These are phyloP conservation scores for Echium plantagineum DNA, from an alignment of 257 asterid genomes.

Conservation along the genomic window DNA sequence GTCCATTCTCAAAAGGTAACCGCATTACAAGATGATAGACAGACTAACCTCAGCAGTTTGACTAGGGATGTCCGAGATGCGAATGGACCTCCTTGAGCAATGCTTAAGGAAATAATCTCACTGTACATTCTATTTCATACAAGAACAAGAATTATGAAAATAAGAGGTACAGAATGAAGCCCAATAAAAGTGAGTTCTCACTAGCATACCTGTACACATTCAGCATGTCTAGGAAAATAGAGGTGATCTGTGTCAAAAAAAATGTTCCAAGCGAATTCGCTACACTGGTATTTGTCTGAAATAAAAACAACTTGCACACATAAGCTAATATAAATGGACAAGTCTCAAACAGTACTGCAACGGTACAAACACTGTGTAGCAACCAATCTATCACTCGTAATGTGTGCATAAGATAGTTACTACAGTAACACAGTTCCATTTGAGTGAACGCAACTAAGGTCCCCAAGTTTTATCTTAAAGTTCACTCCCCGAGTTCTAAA, in stretches of 20 bases:
- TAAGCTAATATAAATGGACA: background rate
- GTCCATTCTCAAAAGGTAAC: constrained; percentile 10
- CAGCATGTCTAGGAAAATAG: constrained; percentile 89
- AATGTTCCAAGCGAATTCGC: constrained; percentile 84
- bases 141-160: constrained; percentile 11
- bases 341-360: background rate
- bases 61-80: constrained; percentile 82
- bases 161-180: too few species aligned
- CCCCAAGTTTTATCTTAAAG: too few species aligned
- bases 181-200: background rate
- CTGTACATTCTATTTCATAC: constrained; percentile 84
- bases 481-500: too few species aligned
- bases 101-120: constrained; percentile 83
- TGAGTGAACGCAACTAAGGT: too few species aligned
- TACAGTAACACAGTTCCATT: too few species aligned
- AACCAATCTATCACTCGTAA: background rate
- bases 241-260: constrained; percentile 76
- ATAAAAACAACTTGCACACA: constrained; percentile 10
- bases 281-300: constrained; percentile 91
- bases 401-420: background rate
- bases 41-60: constrained; percentile 73
- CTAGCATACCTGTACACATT: constrained; percentile 73
- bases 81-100: constrained; percentile 95
- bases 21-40: background rate
- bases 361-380: background rate